These are phyloP conservation scores for Apiotrichum veenhuisii DNA, from an alignment of 1,284 basidiomycete genomes.

Conservation along the genomic window DNA sequence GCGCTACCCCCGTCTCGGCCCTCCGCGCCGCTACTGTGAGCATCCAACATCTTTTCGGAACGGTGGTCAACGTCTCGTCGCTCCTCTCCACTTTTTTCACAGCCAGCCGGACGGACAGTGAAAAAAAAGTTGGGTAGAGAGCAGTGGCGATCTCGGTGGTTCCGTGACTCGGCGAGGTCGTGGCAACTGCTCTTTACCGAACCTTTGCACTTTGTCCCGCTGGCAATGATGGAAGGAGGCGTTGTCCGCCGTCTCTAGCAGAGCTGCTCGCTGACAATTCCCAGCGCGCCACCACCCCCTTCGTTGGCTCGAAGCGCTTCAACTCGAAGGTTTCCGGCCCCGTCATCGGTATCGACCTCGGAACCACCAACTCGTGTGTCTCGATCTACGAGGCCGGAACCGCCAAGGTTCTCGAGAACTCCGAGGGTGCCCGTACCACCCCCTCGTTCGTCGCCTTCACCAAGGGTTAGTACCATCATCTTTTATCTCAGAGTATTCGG, in stretches of 20 bases:
- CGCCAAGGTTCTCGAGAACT: constrained; percentile 92
- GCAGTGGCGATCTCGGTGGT: too few species aligned
- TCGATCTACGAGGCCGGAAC: constrained; percentile 94
- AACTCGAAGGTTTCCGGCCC: constrained; percentile 54
- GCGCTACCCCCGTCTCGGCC: constrained; percentile 21
- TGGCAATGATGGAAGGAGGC: background rate
- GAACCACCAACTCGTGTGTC: constrained; percentile 76
- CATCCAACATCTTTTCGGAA: background rate
- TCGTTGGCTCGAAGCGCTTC: constrained; percentile 44
- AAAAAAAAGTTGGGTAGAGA: background rate
- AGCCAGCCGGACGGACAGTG: background rate
- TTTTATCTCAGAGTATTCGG: background rate
- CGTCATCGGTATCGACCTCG: constrained; percentile 55
- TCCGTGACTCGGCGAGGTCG: too few species aligned
- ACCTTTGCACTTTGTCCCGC: too few species aligned
- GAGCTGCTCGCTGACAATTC: constrained; percentile 1
- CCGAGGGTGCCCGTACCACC: constrained; percentile 95
- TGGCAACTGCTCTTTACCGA: too few species aligned
- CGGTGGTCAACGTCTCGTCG: background rate
- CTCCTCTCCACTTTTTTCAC: background rate
- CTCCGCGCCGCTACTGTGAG: constrained; percentile 28
- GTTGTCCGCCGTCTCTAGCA: background rate
- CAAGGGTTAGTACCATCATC: constrained; percentile 57
- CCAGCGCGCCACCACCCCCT: constrained; percentile 34
- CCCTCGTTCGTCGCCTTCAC: constrained; percentile 98